A percentile compares a stretch with the other conserved stretches of the same genome.
Conservation (phyloP, 2,329 filamentous ascomycete genomes). For the Ceratocystis lukuohia region DNA sequence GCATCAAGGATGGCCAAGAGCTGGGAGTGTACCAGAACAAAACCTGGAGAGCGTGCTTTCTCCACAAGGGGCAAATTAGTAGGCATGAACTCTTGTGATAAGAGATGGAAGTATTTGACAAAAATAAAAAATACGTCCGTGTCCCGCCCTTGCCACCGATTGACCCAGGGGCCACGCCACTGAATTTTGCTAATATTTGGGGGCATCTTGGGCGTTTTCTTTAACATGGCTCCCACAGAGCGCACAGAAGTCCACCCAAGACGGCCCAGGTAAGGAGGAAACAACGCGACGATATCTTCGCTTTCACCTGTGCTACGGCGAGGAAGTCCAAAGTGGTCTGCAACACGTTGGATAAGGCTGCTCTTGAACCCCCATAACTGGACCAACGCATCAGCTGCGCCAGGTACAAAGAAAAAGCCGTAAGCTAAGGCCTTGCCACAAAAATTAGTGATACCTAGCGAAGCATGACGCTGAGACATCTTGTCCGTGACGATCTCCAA, state of each 20-base stretch:
- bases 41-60: conserved; percentile 56
- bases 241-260: conserved; percentile 43
- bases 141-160: conserved; percentile 74
- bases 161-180: conserved; percentile 76
- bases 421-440: conserved; percentile 85
- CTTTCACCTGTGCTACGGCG: conserved; percentile 42
- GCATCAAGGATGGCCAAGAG: conserved; percentile 66
- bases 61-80: conserved; percentile 38
- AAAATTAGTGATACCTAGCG: conserved; percentile 61
- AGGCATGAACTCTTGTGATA: conserved; percentile 61
- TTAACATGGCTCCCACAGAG: conserved; percentile 42
- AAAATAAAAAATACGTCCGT: conserved; percentile 89
- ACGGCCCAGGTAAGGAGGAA: conserved; percentile 51
- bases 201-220: conserved; percentile 50
- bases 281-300: conserved; percentile 52
- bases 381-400: conserved; percentile 69
- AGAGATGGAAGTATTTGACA: conserved; percentile 71
- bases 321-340: conserved; percentile 54
- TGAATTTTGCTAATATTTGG: conserved; percentile 57
- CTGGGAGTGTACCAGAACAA: conserved; percentile 71
- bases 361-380: conserved; percentile 65
- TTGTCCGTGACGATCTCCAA: conserved; percentile 81
- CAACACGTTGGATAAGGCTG: conserved; percentile 55
- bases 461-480: conserved; percentile 62
- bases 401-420: conserved; percentile 84